Conservation (phyloP, 1,139 yeast genomes). For the Casaregolazyma lundiana region DNA sequence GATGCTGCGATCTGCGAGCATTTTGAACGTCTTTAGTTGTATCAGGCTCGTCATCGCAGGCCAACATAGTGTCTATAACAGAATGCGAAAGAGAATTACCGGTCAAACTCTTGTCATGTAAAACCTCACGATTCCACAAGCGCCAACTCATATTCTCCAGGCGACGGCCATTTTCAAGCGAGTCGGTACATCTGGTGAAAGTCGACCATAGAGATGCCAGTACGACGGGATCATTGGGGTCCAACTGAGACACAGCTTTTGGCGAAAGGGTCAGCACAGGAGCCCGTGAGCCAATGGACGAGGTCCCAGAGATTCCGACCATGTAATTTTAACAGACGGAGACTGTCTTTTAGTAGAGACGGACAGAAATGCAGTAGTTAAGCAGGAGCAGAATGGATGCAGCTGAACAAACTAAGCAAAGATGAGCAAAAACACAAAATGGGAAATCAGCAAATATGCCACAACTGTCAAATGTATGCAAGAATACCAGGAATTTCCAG, state of each 20-base stretch:
- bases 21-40: not conserved
- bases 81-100: not conserved
- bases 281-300: not conserved
- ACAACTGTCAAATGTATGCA: too few species aligned
- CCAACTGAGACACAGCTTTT: conserved; percentile 30
- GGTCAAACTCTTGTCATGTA: conserved; percentile 13
- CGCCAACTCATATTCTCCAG: conserved; percentile 59
- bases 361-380: too few species aligned
- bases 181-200: conserved; percentile 49
- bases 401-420: too few species aligned
- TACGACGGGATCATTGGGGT: conserved; percentile 38
- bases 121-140: conserved; percentile 47
- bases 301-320: not conserved
- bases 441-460: too few species aligned
- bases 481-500: not conserved
- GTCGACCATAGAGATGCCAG: conserved; percentile 49
- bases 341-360: too few species aligned
- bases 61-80: not conserved
- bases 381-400: too few species aligned
- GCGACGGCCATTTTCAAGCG: conserved; percentile 49
- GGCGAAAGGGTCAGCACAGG: conserved; percentile 30
- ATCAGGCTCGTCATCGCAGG: not conserved
- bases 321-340: not conserved
- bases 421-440: too few species aligned
- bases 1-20: not conserved